These are phyloP conservation scores for sweet orange (Citrus sinensis) DNA, from an alignment of 345 rosid genomes.

Conservation along the genomic window DVS_A1.0 CM039164.1:1414501-1415000, in stretches of 20 bases:
- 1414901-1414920: neutral
- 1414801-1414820: slow-evolving; percentile 69
- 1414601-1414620: slow-evolving; percentile 60
- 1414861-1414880: slow-evolving; percentile 1
- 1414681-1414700: slow-evolving; percentile 28
- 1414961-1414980: slow-evolving; percentile 1
- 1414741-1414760: slow-evolving; percentile 36
- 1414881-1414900: neutral
- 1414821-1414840: slow-evolving; percentile 75
- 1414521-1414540: slow-evolving; percentile 5
- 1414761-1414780: slow-evolving; percentile 86
- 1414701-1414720: slow-evolving; percentile 14
- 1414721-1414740: slow-evolving; percentile 4
- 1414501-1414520: slow-evolving; percentile 46
- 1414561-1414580: neutral
- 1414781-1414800: slow-evolving; percentile 86
- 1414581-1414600: slow-evolving; percentile 70
- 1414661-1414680: slow-evolving; percentile 83
- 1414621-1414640: slow-evolving; percentile 52
- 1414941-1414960: neutral
- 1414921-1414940: neutral
- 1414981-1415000: neutral
- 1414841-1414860: slow-evolving; percentile 12
- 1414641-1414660: slow-evolving; percentile 70
- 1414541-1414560: neutral